A percentile compares a stretch with the other conserved stretches of the same genome.
Evolutionary conservation across 78 protist genomes (phyloP).

Genomic region (Dictyostelium citrinum): DNA sequence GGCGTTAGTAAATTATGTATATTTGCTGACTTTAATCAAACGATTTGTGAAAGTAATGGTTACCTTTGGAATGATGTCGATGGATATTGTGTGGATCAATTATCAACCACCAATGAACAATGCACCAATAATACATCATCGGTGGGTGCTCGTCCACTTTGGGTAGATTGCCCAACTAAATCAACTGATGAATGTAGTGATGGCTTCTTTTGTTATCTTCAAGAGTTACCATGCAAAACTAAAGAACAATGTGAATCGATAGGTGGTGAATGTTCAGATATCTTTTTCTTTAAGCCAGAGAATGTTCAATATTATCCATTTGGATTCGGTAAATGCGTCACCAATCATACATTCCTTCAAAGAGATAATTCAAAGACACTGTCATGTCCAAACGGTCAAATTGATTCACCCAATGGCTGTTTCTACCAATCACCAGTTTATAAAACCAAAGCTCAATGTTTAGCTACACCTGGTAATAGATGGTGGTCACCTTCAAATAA

Average conservation of each 20-base stretch:
- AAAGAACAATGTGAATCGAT: background rate
- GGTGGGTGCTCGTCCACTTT: background rate
- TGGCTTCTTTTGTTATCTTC: background rate
- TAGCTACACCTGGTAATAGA: background rate
- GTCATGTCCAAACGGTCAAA: background rate
- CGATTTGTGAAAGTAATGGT: background rate
- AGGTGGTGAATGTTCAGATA: background rate
- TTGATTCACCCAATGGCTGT: conserved; percentile 20
- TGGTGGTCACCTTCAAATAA: conserved; percentile 8
- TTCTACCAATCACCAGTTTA: background rate
- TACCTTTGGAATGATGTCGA: background rate
- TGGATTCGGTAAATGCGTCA: background rate
- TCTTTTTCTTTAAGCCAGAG: background rate
- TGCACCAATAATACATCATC: background rate
- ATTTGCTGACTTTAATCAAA: background rate
- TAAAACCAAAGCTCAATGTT: background rate
- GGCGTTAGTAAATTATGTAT: background rate
- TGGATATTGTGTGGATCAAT: background rate
- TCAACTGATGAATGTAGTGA: background rate
- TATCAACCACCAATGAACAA: background rate
- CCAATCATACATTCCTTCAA: background rate
- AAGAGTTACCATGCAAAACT: background rate
- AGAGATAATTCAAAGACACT: background rate
- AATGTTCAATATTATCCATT: background rate
- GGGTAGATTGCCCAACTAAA: background rate